Evolutionary conservation across 495 filamentous ascomycete genomes (phyloP).

Genomic region (Lichina pygmaea): DNA sequence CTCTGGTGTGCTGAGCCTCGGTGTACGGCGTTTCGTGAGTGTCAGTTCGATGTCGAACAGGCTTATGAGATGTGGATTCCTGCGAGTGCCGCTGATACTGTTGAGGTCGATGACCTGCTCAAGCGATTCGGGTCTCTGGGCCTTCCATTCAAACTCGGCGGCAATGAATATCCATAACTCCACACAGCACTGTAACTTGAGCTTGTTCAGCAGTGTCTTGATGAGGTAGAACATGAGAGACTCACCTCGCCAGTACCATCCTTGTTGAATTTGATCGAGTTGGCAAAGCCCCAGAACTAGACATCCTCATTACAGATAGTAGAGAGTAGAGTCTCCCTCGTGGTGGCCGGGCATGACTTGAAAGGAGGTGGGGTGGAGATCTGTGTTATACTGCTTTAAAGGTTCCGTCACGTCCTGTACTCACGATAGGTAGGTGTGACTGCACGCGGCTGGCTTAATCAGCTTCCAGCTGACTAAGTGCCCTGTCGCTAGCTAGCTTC

Average conservation of each 20-base stretch:
- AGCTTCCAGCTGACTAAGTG: too few species aligned
- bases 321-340: constrained; percentile 5
- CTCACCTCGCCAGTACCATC: constrained; percentile 10
- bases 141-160: constrained; percentile 9
- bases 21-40: constrained; percentile 6
- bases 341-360: too few species aligned
- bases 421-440: too few species aligned
- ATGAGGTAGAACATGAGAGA: neutral
- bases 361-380: too few species aligned
- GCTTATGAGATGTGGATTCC: constrained; percentile 6
- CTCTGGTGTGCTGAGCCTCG: constrained; percentile 1
- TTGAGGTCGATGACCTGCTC: constrained; percentile 3
- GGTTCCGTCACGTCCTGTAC: too few species aligned
- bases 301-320: constrained; percentile 7
- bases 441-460: too few species aligned
- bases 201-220: constrained; percentile 2
- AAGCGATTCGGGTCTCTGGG: constrained; percentile 3
- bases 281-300: constrained; percentile 5
- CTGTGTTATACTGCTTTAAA: too few species aligned
- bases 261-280: constrained; percentile 10
- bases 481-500: too few species aligned
- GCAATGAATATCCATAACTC: constrained; percentile 7
- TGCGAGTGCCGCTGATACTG: neutral
- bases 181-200: constrained; percentile 8
- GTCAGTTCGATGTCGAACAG: constrained; percentile 10